Conservation (phyloP, 495 filamentous ascomycete species). For the Geopyxis carbonaria region DNA sequence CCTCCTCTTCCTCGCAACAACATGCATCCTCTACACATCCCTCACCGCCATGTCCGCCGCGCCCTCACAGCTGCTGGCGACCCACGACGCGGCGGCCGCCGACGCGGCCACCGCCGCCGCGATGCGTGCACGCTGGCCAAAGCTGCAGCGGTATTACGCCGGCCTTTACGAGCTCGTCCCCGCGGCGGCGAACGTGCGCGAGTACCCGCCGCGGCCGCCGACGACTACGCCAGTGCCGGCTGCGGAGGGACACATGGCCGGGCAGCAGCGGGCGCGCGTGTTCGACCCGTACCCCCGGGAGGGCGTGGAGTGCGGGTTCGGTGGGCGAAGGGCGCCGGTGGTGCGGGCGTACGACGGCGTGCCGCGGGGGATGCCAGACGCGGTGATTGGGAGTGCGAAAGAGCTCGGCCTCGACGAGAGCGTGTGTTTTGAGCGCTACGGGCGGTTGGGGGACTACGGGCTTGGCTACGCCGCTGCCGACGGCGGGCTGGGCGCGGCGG, state of each 20-base stretch:
- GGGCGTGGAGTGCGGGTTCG: conserved; percentile 5
- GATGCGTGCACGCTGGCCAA: conserved; percentile 15
- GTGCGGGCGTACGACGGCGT: conserved; percentile 20
- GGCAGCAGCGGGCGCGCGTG: conserved; percentile 3
- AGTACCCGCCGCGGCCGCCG: conserved; percentile 14
- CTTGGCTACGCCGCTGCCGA: conserved; percentile 58
- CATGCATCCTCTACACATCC: no score
- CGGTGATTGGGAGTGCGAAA: conserved; percentile 65
- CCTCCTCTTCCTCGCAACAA: no score
- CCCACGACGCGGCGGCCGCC: no score
- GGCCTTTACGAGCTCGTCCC: conserved; percentile 13
- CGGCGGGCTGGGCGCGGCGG: conserved; percentile 66
- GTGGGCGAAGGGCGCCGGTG: conserved; percentile 10
- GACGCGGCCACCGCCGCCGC: no score
- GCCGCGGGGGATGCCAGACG: conserved; percentile 45
- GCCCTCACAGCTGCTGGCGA: no score
- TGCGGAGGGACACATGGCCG: background rate
- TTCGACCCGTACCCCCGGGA: conserved; percentile 15
- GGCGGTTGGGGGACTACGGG: conserved; percentile 75
- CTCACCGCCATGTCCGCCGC: no score
- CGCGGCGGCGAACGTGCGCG: conserved; percentile 7
- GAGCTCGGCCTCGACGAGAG: conserved; percentile 66
- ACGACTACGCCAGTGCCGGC: background rate
- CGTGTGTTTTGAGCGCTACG: conserved; percentile 87
- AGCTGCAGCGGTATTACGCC: conserved; percentile 15